Percentiles rank a stretch among this genome's conserved stretches.
Evolutionary conservation across 2,329 filamentous ascomycete genomes (phyloP).

Genomic region (Metarhizium anisopliae): DNA sequence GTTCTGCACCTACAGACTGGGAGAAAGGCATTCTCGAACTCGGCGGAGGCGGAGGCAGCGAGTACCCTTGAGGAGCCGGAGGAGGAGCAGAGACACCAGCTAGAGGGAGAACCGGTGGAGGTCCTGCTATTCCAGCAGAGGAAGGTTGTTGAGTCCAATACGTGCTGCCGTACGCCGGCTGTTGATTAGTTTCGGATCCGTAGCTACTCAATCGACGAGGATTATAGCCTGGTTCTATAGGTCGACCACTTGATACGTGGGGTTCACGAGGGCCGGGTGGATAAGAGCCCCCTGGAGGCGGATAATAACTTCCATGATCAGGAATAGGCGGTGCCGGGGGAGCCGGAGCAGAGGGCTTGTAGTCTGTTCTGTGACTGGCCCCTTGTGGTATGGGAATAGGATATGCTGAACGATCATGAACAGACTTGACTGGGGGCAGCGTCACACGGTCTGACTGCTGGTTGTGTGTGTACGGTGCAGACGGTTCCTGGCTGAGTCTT

Average conservation of each 20-base stretch:
- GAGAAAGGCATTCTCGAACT: constrained; percentile 26
- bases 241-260: constrained; percentile 19
- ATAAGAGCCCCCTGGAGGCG: constrained; percentile 16
- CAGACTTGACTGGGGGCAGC: constrained; percentile 14
- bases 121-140: not conserved
- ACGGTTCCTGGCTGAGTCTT: constrained; percentile 16
- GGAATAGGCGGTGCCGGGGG: constrained; percentile 14
- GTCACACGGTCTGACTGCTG: constrained; percentile 10
- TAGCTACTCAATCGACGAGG: constrained; percentile 23
- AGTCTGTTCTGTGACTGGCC: constrained; percentile 1
- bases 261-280: constrained; percentile 19
- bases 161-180: constrained; percentile 16
- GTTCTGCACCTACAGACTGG: constrained; percentile 24
- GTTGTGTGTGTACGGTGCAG: constrained; percentile 13
- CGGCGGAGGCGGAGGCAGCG: constrained; percentile 15
- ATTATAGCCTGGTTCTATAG: constrained; percentile 22
- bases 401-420: constrained; percentile 12
- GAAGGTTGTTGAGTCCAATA: constrained; percentile 27
- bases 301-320: constrained; percentile 17
- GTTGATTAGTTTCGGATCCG: constrained; percentile 15
- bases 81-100: constrained; percentile 4
- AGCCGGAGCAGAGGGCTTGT: constrained; percentile 8
- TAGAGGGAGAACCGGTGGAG: not conserved
- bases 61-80: constrained; percentile 14
- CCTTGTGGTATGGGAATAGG: constrained; percentile 1